Conservation (phyloP, 345 rosid species). For the Chamaenerion angustifolium region DNA sequence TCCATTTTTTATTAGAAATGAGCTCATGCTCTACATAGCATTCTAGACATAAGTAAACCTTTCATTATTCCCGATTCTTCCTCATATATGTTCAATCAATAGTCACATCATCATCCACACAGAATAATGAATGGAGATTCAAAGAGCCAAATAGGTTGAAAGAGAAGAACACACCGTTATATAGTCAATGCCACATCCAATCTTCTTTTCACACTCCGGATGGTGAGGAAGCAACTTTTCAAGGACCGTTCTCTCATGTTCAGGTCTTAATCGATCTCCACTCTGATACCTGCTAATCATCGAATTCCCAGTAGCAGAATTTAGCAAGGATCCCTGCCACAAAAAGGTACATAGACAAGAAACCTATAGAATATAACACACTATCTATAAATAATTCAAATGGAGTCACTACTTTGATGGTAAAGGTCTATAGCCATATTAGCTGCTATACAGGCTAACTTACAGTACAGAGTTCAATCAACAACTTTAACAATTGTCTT, state of each 20-base stretch:
- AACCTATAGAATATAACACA: not conserved
- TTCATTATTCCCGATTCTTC: too few relatives aligned
- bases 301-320: conserved; percentile 2
- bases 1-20: too few relatives aligned
- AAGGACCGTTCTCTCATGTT: conserved; percentile 55
- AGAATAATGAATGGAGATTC: not conserved
- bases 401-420: too few relatives aligned
- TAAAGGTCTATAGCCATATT: not conserved
- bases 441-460: not conserved
- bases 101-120: too few relatives aligned
- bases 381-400: too few relatives aligned
- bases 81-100: too few relatives aligned
- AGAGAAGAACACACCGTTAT: conserved; percentile 43
- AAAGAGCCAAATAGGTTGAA: not conserved
- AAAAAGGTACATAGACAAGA: not conserved
- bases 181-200: conserved; percentile 74
- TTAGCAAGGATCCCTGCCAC: not conserved
- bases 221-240: conserved; percentile 84
- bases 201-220: conserved; percentile 64
- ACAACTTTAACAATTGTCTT: not conserved
- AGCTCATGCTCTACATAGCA: too few relatives aligned
- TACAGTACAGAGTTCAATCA: not conserved
- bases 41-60: too few relatives aligned
- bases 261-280: conserved; percentile 57
- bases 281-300: conserved; percentile 44